Evolutionary conservation across 2,329 filamentous ascomycete species (phyloP), one percentile per base, ranked within the genome.

Genomic region (Magnaporthiopsis poae): DNA sequence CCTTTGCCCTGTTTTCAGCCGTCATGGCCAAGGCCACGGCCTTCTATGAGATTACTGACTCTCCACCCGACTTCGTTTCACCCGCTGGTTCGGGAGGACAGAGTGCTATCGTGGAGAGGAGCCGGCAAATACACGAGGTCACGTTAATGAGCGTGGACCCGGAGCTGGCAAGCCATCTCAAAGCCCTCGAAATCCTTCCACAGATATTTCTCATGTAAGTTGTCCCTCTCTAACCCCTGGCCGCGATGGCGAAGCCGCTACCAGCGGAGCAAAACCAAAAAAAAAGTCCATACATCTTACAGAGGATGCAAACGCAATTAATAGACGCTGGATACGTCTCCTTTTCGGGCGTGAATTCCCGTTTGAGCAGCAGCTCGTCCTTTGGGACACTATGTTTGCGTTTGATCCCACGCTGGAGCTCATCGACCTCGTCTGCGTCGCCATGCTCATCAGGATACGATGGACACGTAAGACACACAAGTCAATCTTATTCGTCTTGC

Each of bases 351-450:
- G 95, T 70, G 95, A 99, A 75, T 98, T 97, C 71, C 87, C 91
- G 0, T 96, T 98, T 68, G 87, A 93, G 66, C 87, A 96, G 69
- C 84, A 93, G 60, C 84, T 99, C 56, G 80, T 86, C 29, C 84
- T 99, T 66, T 99, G 95, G 95, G 95, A 99, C 77, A 85, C 88
- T 9, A 81, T 99, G 1, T 96, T 99, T 74, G 90, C 93, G 1
- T 87, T 96, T 72, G 93, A 96, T 72, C 84, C 94, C 9, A 84
- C 85, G 0, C 78, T 96, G 35, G 87, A 92, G 64, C 80, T 98
- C 39, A 87, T 98, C 71, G 92, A 98, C 73, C 83, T 95, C 66
- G 88, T 97, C n/a, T 97, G 93, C 71, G 87, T 97, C 65, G 89
- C 92, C 7, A 98, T 99, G 93, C 81, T 99, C 31, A 81, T 99